phyloP scores from a whole-genome alignment of 1,284 basidiomycete genomes.

The Mixia osmundae region DNA sequence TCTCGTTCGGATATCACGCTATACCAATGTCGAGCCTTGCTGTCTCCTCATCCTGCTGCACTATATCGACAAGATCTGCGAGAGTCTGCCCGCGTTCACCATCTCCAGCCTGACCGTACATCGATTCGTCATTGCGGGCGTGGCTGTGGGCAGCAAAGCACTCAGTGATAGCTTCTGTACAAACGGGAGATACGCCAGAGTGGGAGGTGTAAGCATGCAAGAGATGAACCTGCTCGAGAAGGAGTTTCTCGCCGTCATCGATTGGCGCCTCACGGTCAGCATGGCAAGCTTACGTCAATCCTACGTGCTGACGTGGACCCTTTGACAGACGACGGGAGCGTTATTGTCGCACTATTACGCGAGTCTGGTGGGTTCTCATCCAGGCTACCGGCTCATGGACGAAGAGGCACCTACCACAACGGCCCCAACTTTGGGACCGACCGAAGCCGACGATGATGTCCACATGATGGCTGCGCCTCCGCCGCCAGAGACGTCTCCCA shows the following conservation, averaged over 20 bases:
- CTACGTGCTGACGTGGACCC: background rate
- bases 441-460: too few species aligned
- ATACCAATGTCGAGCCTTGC: conserved; percentile 79
- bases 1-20: conserved; percentile 66
- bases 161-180: conserved; percentile 82
- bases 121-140: conserved; percentile 74
- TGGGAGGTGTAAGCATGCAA: conserved; percentile 65
- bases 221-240: conserved; percentile 81
- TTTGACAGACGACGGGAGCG: conserved; percentile 14
- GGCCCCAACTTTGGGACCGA: too few species aligned
- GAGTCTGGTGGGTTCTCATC: conserved; percentile 15
- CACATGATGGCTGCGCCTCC: too few species aligned
- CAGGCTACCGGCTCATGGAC: conserved; percentile 10
- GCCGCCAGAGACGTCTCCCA: too few species aligned
- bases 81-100: conserved; percentile 23
- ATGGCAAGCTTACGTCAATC: conserved; percentile 3
- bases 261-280: conserved; percentile 77
- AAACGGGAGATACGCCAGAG: conserved; percentile 74
- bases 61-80: conserved; percentile 68
- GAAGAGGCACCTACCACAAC: too few species aligned
- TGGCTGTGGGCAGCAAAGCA: conserved; percentile 67
- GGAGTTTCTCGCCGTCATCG: conserved; percentile 67
- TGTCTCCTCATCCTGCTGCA: conserved; percentile 69
- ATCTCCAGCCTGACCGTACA: conserved; percentile 84
- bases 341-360: conserved; percentile 18